phyloP scores from a whole-genome alignment of 768 basidiomycete genomes.

The Tremella mesenterica region DNA sequence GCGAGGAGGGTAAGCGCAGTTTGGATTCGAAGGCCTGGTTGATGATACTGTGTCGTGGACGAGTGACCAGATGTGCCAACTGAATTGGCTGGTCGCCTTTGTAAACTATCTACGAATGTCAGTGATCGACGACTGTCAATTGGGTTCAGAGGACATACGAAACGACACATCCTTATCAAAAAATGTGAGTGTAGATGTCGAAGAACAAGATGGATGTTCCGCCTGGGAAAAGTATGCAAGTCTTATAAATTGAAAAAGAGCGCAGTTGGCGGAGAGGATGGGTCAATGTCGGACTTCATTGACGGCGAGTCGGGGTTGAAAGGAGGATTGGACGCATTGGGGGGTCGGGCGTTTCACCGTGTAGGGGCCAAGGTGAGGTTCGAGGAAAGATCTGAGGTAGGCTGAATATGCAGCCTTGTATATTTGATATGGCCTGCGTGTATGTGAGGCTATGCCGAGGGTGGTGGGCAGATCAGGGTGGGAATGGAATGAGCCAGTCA shows the following conservation, averaged over 20 bases:
- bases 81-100: slow-evolving; percentile 90
- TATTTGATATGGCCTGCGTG: no score
- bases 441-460: no score
- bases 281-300: no score
- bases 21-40: slow-evolving; percentile 95
- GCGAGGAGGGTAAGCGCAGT: slow-evolving; percentile 50
- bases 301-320: neutral
- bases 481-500: no score
- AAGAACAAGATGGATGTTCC: neutral
- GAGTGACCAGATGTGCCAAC: slow-evolving; percentile 83
- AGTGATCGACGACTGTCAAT: neutral
- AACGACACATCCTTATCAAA: slow-evolving; percentile 3
- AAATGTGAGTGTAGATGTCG: neutral
- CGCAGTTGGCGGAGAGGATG: neutral
- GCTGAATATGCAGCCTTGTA: no score
- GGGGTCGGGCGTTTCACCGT: no score
- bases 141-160: slow-evolving; percentile 1
- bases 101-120: slow-evolving; percentile 59
- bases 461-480: no score
- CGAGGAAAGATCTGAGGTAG: no score
- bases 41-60: slow-evolving; percentile 90
- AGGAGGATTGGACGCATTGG: no score
- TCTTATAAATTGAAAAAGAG: neutral
- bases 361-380: no score
- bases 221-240: neutral